Base-by-base conservation (phyloP, 768 basidiomycete genomes). In the Collybia sordida region DNA sequence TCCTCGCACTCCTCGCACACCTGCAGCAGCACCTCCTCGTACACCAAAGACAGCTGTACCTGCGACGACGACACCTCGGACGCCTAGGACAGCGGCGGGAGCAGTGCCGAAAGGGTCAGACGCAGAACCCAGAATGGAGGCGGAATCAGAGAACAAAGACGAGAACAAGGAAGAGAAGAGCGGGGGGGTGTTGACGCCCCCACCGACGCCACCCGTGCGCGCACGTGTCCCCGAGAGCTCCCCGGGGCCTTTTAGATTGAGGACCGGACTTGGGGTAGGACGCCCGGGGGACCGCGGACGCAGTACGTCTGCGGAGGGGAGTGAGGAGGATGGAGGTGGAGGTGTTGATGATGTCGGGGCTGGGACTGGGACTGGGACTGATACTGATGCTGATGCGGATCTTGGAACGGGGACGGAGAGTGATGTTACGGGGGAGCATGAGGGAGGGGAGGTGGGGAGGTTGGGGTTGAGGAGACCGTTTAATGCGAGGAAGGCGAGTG, bases 401-500 rank as follows among this genome's bases (percentile, higher is more conserved):
- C 27, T 55, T 50, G 52, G 59, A 14, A 40, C 60, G 23, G 34
- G 61, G 9, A 4, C 25, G 25, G 25, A 27, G 25, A 27, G 25
- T 27, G 4, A 67, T 64, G 5, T 64, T 63, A 0, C 64, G 61
- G 1, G 37, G 25, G 25, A 27, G 25, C 25, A 27, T 27, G 25
- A 9, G 25, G 25, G 9, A 27, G 25, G 4, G 25, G 25, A 27
- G 25, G 5, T 27, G 25, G 25, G 9, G 42, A 21, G 9, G 19
- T 2, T 44, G 42, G 9, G 9, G 19, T 46, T 59, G 18, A 45
- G 64, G 4, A 70, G 77, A n/a, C 55, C 70, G 3, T 88, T 88
- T 72, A 82, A 88, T 58, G 83, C 79, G 9, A 77, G 80, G 35
- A 76, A 73, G 18, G 86, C 86, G 5, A 76, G 76, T n/a, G 78